Evolutionary conservation across 164 flowering plant species (phyloP), one percentile per base, ranked within the genome.

Genomic region (Tetracentron sinense): DNA sequence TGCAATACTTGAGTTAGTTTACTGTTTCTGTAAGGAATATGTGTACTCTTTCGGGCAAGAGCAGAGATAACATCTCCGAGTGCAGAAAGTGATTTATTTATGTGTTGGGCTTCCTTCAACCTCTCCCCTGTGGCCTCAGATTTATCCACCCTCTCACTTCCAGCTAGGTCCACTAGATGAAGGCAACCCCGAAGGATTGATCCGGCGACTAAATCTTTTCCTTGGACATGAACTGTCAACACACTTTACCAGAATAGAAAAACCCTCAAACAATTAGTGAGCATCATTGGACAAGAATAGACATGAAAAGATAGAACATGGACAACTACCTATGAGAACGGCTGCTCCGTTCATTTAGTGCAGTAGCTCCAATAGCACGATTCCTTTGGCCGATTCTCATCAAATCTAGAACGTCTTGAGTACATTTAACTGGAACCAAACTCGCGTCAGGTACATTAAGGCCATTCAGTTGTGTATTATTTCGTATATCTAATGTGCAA

Each of bases 351-450:
- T 83, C 94, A 75, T 93, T 93, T 35, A 93, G 60, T 53, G 97
- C 96, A 42, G 98, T 93, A 19, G 98, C 94, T 62, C 97, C 89
- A 10, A 93, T 89, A 31, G 94, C 90, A 64, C 98, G 97, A 70
- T 93, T 90, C 66, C 58, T 79, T 33, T 83, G 92, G 16, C 98
- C 97, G 50, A 82, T 68, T 67, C 19, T 80, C 98, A 93, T 90
- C 74, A 88, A 66, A 16, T 88, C 87, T 75, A 93, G 77, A 61
- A 90, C 97, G 73, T 90, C 90, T 62, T 71, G 74, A 31, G 92
- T 84, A 48, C 79, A 83, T 4, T 72, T 72, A 49, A 89, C 98
- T 16, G 88, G 81, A 75, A 85, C 69, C 71, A 85, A 60, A 65
- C 82, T 78, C 61, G 98, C 98, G 76, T 92, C 96, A 17, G 97